A percentile compares a stretch with the other conserved stretches of the same genome.
Conservation (phyloP, 164 flowering plant species). For the Platanus orientalis region DNA sequence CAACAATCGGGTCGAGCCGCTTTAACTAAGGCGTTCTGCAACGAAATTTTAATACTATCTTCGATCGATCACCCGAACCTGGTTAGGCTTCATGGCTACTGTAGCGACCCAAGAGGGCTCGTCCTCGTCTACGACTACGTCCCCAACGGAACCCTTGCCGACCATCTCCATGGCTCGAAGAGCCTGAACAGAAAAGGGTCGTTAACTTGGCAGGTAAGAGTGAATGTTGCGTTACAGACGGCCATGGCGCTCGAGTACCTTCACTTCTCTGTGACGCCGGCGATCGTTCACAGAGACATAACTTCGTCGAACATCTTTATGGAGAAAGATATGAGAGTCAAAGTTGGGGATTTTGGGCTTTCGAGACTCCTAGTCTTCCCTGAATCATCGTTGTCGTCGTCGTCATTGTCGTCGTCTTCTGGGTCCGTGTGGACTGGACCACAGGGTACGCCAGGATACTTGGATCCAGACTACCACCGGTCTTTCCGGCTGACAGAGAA, state of each 20-base stretch:
- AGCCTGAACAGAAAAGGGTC: constrained; percentile 21
- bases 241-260: constrained; percentile 78
- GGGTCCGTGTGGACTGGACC: constrained; percentile 86
- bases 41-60: constrained; percentile 76
- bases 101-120: constrained; percentile 81
- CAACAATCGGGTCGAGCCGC: constrained; percentile 27
- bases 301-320: constrained; percentile 81
- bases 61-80: constrained; percentile 73
- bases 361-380: constrained; percentile 55
- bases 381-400: constrained; percentile 25
- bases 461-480: constrained; percentile 86
- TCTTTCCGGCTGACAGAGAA: constrained; percentile 84
- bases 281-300: constrained; percentile 84
- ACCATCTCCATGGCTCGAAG: constrained; percentile 70
- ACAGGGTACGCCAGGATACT: constrained; percentile 96
- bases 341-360: constrained; percentile 87
- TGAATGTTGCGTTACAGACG: constrained; percentile 67
- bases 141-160: constrained; percentile 86
- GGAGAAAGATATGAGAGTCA: constrained; percentile 71
- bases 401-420: constrained; percentile 11
- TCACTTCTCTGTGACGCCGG: constrained; percentile 58
- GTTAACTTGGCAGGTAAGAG: constrained; percentile 53
- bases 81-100: constrained; percentile 83
- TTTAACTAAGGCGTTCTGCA: constrained; percentile 66
- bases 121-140: constrained; percentile 81